phyloP scores from a whole-genome alignment of 2,329 filamentous ascomycete species.

The Xylaria multiplex region DNA sequence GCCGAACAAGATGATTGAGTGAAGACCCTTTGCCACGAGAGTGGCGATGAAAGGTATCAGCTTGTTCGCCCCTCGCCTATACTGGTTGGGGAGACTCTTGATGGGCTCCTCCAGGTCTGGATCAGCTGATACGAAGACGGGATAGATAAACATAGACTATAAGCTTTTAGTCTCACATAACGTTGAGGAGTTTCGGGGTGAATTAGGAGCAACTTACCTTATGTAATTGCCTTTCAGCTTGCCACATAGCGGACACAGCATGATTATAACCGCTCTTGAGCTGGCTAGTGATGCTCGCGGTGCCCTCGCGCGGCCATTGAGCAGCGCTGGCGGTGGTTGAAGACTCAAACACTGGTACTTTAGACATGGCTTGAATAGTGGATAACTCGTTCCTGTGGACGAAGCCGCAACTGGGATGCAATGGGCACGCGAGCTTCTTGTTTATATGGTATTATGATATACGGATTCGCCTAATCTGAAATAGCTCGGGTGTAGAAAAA shows the following conservation, averaged over 20 bases:
- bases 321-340: too few relatives aligned
- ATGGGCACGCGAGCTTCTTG: too few relatives aligned
- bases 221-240: slow-evolving; percentile 18
- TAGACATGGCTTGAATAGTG: too few relatives aligned
- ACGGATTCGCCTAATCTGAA: too few relatives aligned
- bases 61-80: slow-evolving; percentile 86
- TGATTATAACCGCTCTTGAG: slow-evolving; percentile 21
- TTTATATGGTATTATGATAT: too few relatives aligned
- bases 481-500: too few relatives aligned
- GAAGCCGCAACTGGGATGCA: too few relatives aligned
- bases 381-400: too few relatives aligned
- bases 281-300: slow-evolving; percentile 18
- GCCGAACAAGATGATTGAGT: slow-evolving; percentile 93
- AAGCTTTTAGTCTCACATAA: slow-evolving; percentile 1
- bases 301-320: slow-evolving; percentile 19
- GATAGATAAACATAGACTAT: slow-evolving; percentile 97
- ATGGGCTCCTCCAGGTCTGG: slow-evolving; percentile 91
- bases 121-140: slow-evolving; percentile 92
- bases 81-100: slow-evolving; percentile 88
- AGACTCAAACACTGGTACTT: too few relatives aligned
- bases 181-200: neutral
- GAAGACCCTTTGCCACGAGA: slow-evolving; percentile 86
- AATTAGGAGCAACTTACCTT: slow-evolving; percentile 8
- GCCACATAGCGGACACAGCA: slow-evolving; percentile 13
- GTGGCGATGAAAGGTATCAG: slow-evolving; percentile 85